Percentiles rank a stretch among this genome's conserved stretches.
These are phyloP conservation scores for Saccharomycopsis oosterbeekiorum DNA, from an alignment of 805 yeast species.

Conservation along the genomic window DNA sequence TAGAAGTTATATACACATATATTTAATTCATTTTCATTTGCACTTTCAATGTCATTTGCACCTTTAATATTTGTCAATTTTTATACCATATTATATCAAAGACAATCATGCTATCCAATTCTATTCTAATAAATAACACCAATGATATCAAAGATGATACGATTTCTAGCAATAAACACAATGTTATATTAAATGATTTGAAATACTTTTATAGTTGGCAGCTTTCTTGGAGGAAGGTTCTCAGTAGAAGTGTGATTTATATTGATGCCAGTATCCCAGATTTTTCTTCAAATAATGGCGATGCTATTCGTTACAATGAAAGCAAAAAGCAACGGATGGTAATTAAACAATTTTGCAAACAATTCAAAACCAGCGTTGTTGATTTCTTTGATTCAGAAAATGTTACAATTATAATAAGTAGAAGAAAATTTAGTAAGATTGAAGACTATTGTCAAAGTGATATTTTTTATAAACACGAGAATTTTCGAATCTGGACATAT, in stretches of 20 bases:
- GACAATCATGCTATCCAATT: background rate
- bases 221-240: slow-evolving; percentile 50
- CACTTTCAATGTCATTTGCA: background rate
- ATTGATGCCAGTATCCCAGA: slow-evolving; percentile 40
- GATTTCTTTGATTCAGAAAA: slow-evolving; percentile 46
- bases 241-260: slow-evolving; percentile 49
- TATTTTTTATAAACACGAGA: slow-evolving; percentile 45
- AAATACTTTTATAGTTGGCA: slow-evolving; percentile 38
- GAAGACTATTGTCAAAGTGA: slow-evolving; percentile 42
- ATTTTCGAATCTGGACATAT: slow-evolving; percentile 77
- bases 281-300: slow-evolving; percentile 8
- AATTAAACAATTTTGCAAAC: slow-evolving; percentile 25
- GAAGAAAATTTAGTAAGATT: slow-evolving; percentile 38
- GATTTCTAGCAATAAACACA: background rate
- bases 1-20: too few species aligned
- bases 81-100: too few species aligned
- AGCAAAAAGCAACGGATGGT: slow-evolving; percentile 24
- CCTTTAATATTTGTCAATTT: too few species aligned
- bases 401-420: slow-evolving; percentile 71
- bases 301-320: slow-evolving; percentile 20
- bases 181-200: background rate
- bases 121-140: background rate
- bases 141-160: background rate
- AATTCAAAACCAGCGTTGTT: slow-evolving; percentile 47
- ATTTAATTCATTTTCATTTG: background rate